Percentiles rank a stretch among this genome's conserved stretches.
phyloP scores from a whole-genome alignment of 108 stramenopile species.

The Chaetoceros tenuissimus region DNA sequence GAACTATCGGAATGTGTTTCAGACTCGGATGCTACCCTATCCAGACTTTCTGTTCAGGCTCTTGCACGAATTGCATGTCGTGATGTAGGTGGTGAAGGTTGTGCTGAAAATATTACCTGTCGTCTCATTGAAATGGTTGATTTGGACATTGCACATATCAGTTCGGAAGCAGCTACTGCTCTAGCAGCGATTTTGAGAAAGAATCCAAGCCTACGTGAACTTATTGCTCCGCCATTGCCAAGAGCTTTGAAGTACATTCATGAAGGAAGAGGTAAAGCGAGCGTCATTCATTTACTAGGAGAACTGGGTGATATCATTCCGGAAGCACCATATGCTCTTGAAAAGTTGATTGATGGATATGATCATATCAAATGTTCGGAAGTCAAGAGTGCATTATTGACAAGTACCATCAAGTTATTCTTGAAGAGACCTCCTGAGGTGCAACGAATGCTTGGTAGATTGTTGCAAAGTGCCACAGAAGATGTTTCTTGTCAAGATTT shows the following conservation, averaged over 20 bases:
- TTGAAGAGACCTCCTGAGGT: constrained; percentile 96
- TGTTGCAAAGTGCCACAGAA: constrained; percentile 84
- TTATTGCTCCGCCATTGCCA: constrained; percentile 80
- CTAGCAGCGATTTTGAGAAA: constrained; percentile 74
- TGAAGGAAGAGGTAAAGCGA: constrained; percentile 85
- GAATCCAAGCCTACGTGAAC: constrained; percentile 56
- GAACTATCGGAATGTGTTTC: constrained; percentile 92
- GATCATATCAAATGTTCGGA: constrained; percentile 42
- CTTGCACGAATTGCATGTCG: constrained; percentile 85
- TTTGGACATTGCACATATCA: constrained; percentile 69
- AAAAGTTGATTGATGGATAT: constrained; percentile 83
- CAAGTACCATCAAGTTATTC: constrained; percentile 90
- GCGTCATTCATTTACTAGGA: constrained; percentile 91
- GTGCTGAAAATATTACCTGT: constrained; percentile 76
- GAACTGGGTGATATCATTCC: constrained; percentile 88
- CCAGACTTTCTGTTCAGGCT: constrained; percentile 81
- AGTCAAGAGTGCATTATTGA: constrained; percentile 87
- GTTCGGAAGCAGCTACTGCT: constrained; percentile 80
- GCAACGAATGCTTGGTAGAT: constrained; percentile 91
- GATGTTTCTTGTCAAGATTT: constrained; percentile 90
- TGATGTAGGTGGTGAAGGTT: constrained; percentile 70
- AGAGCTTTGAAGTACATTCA: constrained; percentile 67
- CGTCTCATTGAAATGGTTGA: constrained; percentile 88
- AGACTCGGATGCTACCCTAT: constrained; percentile 68
- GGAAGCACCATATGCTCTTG: constrained; percentile 97